These are phyloP conservation scores for Ochetophila trinervis DNA, from an alignment of 306 rosid species.

Conservation along the genomic window DNA sequence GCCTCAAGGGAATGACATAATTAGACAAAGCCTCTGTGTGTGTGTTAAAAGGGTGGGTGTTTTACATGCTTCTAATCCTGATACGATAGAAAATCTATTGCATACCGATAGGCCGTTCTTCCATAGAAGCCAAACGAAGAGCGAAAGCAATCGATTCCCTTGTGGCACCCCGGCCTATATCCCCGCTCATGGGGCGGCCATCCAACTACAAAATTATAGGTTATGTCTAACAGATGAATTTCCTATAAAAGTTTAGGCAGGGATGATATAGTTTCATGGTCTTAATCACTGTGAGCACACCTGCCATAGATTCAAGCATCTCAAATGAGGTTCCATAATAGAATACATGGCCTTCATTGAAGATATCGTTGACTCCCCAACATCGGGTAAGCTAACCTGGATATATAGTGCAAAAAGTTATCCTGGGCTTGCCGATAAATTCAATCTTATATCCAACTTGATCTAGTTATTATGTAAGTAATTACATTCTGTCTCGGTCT, in stretches of 20 bases:
- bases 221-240: conserved; percentile 17
- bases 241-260: conserved; percentile 9
- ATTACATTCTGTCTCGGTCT: too few relatives aligned
- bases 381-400: conserved; percentile 87
- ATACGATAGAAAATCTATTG: background rate
- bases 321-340: conserved; percentile 56
- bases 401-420: conserved; percentile 7
- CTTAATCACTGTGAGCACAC: conserved; percentile 25
- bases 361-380: conserved; percentile 58
- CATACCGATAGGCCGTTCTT: conserved; percentile 74
- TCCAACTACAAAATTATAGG: conserved; percentile 60
- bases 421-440: conserved; percentile 14
- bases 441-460: background rate
- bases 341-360: conserved; percentile 73
- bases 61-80: background rate
- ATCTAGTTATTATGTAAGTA: background rate
- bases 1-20: conserved; percentile 5
- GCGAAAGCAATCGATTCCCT: conserved; percentile 82
- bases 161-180: conserved; percentile 89
- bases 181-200: conserved; percentile 98
- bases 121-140: conserved; percentile 48
- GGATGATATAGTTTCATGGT: conserved; percentile 12
- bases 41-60: background rate
- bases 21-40: background rate
- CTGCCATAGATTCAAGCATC: conserved; percentile 84